Base-by-base conservation (phyloP, 1,284 basidiomycete species). In the Ceratobasidium papillatum region DNA sequence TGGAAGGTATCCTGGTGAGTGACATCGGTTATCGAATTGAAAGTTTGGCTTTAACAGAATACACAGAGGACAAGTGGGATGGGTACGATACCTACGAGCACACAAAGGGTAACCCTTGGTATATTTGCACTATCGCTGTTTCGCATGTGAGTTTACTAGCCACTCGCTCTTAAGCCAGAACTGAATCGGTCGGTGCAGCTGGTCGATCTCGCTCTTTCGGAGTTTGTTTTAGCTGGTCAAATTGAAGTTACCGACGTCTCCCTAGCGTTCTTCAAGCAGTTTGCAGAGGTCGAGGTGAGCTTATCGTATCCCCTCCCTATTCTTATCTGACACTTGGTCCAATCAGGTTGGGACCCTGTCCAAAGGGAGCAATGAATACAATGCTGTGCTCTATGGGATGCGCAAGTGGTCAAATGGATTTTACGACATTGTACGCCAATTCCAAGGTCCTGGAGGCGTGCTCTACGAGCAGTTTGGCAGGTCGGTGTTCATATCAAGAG, bases 391-490 rank as follows among this genome's bases (percentile, higher is more conserved):
- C 17, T 12, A 71, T 1, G 75, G 65, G 0, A 77, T 84, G 38
- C 75, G 75, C 9, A 66, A 62, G 0, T 79, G 82, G 47, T 82
- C 77, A 0, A 82, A 84, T 74, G 78, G 76, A 11, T 85, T 81
- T 74, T 73, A 84, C 22, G 43, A 56, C 0, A 76, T 81, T 11
- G 80, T 81, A 11, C 75, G 75, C 65, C 77, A 77, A 51, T 80
- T 78, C 47, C 77, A 75, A 54, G 75, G 77, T 3, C 68, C 74
- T 27, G 77, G 80, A 27, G 83, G 82, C 9, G 76, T 79, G 25
- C 80, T 85, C 79, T 81, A 79, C 65, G 84, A 85, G 78, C 83
- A 85, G 79, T 83, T 84, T 45, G 76, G 80, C 52, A 77, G 80
- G 82, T 82, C 45, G n/a, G n/a, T 47, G 80, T 14, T 8, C 4